Conservation (phyloP, 2,329 filamentous ascomycete species). For the Fusarium redolens region DNA sequence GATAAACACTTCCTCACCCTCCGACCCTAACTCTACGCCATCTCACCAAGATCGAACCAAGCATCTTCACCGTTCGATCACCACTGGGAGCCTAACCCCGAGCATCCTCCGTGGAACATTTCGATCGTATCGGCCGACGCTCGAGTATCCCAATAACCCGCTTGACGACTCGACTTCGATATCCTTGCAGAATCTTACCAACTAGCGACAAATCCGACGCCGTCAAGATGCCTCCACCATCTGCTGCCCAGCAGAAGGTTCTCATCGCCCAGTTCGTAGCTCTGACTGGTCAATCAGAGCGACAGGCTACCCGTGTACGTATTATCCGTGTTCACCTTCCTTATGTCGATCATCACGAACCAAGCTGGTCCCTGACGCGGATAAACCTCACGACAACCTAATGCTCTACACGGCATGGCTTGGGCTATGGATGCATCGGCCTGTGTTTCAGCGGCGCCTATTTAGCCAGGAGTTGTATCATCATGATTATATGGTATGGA, state of each 20-base stretch:
- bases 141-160: neutral
- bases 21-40: neutral
- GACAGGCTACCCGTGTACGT: conserved; percentile 59
- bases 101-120: conserved; percentile 2
- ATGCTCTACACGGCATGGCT: conserved; percentile 17
- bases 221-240: conserved; percentile 52
- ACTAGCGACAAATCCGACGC: neutral
- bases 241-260: conserved; percentile 54
- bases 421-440: conserved; percentile 10
- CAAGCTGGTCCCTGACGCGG: conserved; percentile 2
- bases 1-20: neutral
- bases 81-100: neutral
- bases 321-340: neutral
- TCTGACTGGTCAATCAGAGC: conserved; percentile 58
- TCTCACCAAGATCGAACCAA: neutral
- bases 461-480: conserved; percentile 27
- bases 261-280: conserved; percentile 56
- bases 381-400: conserved; percentile 17
- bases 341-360: conserved; percentile 2
- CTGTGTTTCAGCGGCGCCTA: conserved; percentile 35
- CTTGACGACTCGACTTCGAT: neutral
- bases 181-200: neutral
- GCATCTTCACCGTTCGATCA: conserved; percentile 1
- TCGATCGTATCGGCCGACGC: neutral
- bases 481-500: conserved; percentile 17